Evolutionary conservation across 2,329 filamentous ascomycete species (phyloP).

Genomic region (Penicillium sp.): DNA sequence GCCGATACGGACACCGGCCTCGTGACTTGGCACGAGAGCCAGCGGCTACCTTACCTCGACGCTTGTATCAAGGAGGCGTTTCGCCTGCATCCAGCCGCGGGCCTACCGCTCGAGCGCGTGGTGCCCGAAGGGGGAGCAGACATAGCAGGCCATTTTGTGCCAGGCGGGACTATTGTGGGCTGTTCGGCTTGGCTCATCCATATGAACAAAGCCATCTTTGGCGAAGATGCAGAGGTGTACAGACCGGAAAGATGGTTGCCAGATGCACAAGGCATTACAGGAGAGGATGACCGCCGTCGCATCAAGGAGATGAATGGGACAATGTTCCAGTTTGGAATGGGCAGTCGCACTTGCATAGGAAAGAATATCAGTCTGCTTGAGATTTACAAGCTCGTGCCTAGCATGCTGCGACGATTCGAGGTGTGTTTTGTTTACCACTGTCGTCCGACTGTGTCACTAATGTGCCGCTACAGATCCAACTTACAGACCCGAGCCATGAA

Average conservation of each 20-base stretch:
- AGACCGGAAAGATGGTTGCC: slow-evolving; percentile 26
- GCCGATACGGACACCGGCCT: slow-evolving; percentile 11
- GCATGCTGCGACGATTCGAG: neutral
- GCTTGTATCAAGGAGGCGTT: slow-evolving; percentile 31
- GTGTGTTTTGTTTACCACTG: neutral
- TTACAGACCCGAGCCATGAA: slow-evolving; percentile 16
- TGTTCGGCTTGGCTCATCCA: slow-evolving; percentile 35
- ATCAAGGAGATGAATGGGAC: slow-evolving; percentile 20
- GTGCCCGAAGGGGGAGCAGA: slow-evolving; percentile 24
- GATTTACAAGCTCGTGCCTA: slow-evolving; percentile 59
- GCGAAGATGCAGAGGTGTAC: slow-evolving; percentile 21
- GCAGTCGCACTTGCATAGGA: slow-evolving; percentile 55
- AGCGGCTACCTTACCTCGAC: slow-evolving; percentile 29
- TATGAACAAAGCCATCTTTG: slow-evolving; percentile 20
- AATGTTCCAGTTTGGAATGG: slow-evolving; percentile 50
- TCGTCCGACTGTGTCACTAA: neutral
- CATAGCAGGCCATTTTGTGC: slow-evolving; percentile 21
- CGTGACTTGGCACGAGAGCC: slow-evolving; percentile 27
- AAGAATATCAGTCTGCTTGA: slow-evolving; percentile 55
- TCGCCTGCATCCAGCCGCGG: slow-evolving; percentile 26
- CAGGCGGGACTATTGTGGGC: slow-evolving; percentile 31
- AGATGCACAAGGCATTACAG: neutral
- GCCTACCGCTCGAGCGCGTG: slow-evolving; percentile 24
- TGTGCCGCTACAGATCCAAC: slow-evolving; percentile 15
- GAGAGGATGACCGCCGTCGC: neutral